Base-by-base conservation (phyloP, 805 yeast species). In the Candida khao-thaluensis region DNA sequence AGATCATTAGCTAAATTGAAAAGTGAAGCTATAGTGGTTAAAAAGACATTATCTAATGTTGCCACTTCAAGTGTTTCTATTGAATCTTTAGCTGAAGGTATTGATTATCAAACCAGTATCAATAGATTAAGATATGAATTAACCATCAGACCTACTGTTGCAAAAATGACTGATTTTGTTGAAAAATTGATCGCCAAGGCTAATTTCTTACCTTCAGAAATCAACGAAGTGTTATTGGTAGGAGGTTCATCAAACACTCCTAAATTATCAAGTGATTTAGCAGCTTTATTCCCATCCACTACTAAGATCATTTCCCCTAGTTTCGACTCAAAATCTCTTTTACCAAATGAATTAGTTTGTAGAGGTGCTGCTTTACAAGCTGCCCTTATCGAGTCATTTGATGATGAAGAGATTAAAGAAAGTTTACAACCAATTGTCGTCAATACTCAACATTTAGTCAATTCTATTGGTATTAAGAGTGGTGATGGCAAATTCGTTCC, bases 281-380 rank as follows among this genome's bases (percentile, higher is more conserved):
- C 79, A 49, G 71, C 75, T 42, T 55, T 88, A 37, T 91, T 91
- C 79, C 95, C 95, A 48, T 93, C 85, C 62, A 61, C 82, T 34
- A 81, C 88, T 40, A 76, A 70, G 38, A 75, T 90, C 39, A 71
- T 81, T 45, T 81, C 97, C 17, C 95, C 98, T 49, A 68, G 83
- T 24, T 57, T 74, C 45, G 91, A 86, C 61, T 52, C 85, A 45
- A 88, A 87, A 66, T 85, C 93, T 41, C 60, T 81, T 45, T 79
- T 86, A 67, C 97, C 99, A 44, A 82, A 86, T 57, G 98, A 93
- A 71, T 74, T 89, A 56, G 72, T 84, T 49, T 82, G 95, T 49
- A 82, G 95, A 58, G 99, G 99, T 68, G 95, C 96, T 43, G 96
- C 98, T 47, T 76, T 91, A 60, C 98, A 93, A 75, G 99, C 96